Conservation (phyloP, 106 monocot genomes). For the Dendrobium officinale region DNA sequence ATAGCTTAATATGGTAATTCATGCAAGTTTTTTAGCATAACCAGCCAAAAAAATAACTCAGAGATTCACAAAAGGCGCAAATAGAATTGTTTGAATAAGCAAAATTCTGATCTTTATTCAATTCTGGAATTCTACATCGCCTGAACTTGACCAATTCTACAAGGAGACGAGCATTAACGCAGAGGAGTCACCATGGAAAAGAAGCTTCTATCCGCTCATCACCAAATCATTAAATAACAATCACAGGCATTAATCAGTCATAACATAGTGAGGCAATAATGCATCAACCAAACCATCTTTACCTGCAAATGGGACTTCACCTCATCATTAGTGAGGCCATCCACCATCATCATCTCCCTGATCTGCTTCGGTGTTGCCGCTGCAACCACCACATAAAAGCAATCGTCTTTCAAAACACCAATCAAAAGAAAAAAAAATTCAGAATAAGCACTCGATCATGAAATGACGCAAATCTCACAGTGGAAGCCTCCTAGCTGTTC, state of each 20-base stretch:
- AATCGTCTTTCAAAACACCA: background rate
- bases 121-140: background rate
- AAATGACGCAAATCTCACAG: slow-evolving; percentile 21
- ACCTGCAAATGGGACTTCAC: slow-evolving; percentile 26
- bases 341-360: slow-evolving; percentile 25
- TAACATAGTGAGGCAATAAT: background rate
- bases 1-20: background rate
- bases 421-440: background rate
- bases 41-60: background rate
- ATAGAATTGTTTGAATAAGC: background rate
- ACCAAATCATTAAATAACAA: background rate
- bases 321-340: slow-evolving; percentile 22
- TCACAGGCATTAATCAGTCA: background rate
- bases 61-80: background rate
- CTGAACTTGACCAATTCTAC: background rate
- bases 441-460: background rate
- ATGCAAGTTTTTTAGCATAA: background rate
- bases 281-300: background rate
- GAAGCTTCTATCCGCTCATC: background rate
- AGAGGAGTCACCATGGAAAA: background rate
- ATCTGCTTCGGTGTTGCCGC: slow-evolving; percentile 21
- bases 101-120: background rate
- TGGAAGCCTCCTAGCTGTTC: slow-evolving; percentile 80
- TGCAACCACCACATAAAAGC: slow-evolving; percentile 4
- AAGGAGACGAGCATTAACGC: background rate